These are phyloP conservation scores for Strigomonas culicis DNA, from an alignment of 208 protist species.

Conservation along the genomic window DNA sequence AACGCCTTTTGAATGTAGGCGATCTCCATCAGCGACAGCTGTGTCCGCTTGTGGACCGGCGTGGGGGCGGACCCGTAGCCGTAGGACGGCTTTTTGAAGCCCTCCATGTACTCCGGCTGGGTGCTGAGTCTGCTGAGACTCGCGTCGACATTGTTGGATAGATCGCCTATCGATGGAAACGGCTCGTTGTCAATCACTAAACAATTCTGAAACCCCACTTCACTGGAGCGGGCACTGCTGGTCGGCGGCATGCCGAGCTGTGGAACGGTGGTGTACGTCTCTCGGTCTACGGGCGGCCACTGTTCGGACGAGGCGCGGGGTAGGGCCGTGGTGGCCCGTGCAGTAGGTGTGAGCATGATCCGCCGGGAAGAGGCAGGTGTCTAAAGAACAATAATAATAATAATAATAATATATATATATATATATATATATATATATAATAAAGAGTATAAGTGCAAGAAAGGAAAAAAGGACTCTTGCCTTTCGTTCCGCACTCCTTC, in stretches of 20 bases:
- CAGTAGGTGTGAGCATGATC: not conserved
- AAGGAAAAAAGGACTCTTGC: no score
- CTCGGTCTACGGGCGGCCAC: no score
- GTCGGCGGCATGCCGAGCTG: no score
- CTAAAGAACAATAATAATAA: not conserved
- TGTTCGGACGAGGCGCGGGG: no score
- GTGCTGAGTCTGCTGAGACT: no score
- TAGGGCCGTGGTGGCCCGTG: constrained; percentile 8
- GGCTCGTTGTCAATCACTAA: not conserved
- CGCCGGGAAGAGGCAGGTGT: not conserved
- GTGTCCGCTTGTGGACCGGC: not conserved
- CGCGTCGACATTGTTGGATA: not conserved
- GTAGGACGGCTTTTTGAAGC: no score
- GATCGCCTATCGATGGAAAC: not conserved
- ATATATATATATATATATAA: constrained; percentile 1
- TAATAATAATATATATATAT: constrained; percentile 1
- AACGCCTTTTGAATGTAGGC: constrained; percentile 25
- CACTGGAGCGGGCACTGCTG: no score
- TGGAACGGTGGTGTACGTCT: no score
- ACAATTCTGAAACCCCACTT: not conserved
- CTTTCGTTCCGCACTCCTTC: no score
- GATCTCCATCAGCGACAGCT: not conserved
- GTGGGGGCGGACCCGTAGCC: not conserved
- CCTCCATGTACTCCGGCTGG: no score
- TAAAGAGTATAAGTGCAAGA: not conserved